Base-by-base conservation (phyloP, 83 land plant species). In the Isoetes engelmannii region DNA sequence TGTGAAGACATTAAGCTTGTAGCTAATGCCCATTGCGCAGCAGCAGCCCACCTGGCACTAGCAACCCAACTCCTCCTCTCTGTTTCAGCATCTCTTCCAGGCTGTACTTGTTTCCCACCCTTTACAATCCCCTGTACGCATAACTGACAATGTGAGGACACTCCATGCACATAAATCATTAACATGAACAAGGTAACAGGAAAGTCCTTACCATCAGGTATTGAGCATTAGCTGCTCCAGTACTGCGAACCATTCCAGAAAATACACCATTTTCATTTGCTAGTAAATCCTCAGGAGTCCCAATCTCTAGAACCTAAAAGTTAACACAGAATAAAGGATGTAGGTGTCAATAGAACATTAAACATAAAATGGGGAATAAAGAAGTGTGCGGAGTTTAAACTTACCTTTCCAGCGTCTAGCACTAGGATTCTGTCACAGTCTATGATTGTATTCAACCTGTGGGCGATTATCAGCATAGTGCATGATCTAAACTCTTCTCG, bases 391-490 rank as follows among this genome's bases (percentile, higher is more conserved):
- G 37, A 0, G 37, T 28, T 2, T n/a, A 60, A 0, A n/a, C 28
- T 47, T 81, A 85, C 96, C 92, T 82, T 76, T 18, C 98, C 98
- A 68, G 86, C 85, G 75, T 84, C 84, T n/a, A 92, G 87, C 10
- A 92, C 79, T 48, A 93, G 82, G 64, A 93, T 82, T 15, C 87
- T 75, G 56, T 93, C 96, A 77, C 92, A 85, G 68, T 93, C 96
- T 45, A 93, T 93, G 58, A 93, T 85, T 0, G 98, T 93, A 57
- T 93, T 93, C 57, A 93, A 45, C 13, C 98, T 81, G 49, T 93
- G 98, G 67, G 98, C 98, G 73, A 93, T 93, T n/a, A 85, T 81
- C 48, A 93, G 86, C 98, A 93, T 90, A 8, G 98, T 93, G 80
- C 98, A 90, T 37, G 86, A 81, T 63, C 80, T 87, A 72, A 93